Evolutionary conservation across 2,329 filamentous ascomycete genomes (phyloP).

Genomic region (Fusarium solani-melongenae): DNA sequence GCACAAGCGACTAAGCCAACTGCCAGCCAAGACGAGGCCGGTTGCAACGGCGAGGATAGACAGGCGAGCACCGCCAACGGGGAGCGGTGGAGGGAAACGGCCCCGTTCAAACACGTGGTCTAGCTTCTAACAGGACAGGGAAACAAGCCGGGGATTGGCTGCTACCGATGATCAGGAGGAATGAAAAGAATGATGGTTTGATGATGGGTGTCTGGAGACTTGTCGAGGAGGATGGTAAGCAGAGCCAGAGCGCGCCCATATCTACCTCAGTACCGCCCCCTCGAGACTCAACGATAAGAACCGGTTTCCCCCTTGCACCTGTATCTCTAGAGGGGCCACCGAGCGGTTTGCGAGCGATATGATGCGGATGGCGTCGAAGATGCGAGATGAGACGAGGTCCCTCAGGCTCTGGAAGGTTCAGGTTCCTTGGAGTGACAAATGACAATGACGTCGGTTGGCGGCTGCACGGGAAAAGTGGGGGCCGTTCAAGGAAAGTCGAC

Average conservation of each 20-base stretch:
- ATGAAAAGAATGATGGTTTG: constrained; percentile 19
- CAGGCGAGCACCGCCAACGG: background rate
- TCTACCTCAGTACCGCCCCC: constrained; percentile 8
- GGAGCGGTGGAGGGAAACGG: constrained; percentile 22
- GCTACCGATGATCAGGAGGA: constrained; percentile 26
- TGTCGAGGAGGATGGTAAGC: constrained; percentile 11
- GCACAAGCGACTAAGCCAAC: constrained; percentile 11
- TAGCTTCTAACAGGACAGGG: constrained; percentile 6
- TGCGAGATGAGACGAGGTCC: constrained; percentile 23
- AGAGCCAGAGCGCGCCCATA: constrained; percentile 16
- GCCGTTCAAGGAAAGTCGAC: background rate
- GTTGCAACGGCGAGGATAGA: constrained; percentile 19
- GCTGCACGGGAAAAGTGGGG: background rate
- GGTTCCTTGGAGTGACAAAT: constrained; percentile 13
- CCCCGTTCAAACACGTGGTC: constrained; percentile 39
- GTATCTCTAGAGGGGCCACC: background rate
- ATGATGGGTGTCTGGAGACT: constrained; percentile 15
- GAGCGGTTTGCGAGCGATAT: constrained; percentile 3
- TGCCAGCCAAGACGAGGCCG: constrained; percentile 29
- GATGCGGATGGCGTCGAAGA: constrained; percentile 23
- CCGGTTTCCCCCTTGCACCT: background rate
- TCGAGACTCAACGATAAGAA: background rate
- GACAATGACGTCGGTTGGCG: constrained; percentile 27
- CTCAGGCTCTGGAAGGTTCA: background rate
- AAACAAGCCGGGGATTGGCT: constrained; percentile 26